Conservation (phyloP, 176 grass and related monocot species). For the Musa beccarii region DNA sequence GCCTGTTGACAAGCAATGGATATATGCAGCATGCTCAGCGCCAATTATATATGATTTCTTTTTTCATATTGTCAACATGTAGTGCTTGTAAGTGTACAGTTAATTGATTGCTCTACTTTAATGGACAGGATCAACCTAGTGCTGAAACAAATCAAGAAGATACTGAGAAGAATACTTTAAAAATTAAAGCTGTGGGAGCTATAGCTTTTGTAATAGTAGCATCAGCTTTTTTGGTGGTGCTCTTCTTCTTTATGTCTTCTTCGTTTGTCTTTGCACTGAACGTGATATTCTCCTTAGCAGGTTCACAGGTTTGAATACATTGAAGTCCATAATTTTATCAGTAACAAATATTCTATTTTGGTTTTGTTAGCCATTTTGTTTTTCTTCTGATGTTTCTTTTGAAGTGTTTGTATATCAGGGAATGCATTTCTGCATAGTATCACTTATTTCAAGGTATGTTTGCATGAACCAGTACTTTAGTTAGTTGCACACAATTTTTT, state of each 20-base stretch:
- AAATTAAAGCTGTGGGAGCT: slow-evolving; percentile 57
- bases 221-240: slow-evolving; percentile 63
- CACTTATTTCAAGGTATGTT: slow-evolving; percentile 52
- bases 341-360: not conserved
- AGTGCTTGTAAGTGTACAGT: not conserved
- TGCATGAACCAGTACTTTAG: not conserved
- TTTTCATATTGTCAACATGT: not conserved
- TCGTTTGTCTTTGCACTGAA: slow-evolving; percentile 61
- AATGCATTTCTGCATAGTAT: slow-evolving; percentile 39
- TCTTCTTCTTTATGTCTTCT: slow-evolving; percentile 80
- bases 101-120: not conserved
- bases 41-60: not conserved
- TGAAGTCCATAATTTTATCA: not conserved
- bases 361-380: slow-evolving; percentile 18
- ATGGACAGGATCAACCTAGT: slow-evolving; percentile 21
- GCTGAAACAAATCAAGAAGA: slow-evolving; percentile 28
- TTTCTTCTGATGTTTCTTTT: slow-evolving; percentile 4
- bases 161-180: slow-evolving; percentile 41
- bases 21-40: not conserved
- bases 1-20: not conserved
- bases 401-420: slow-evolving; percentile 30
- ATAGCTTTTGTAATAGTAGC: slow-evolving; percentile 62
- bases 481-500: not conserved
- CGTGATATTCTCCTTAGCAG: slow-evolving; percentile 51
- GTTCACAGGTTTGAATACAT: slow-evolving; percentile 39